Percentiles rank a stretch among this genome's conserved stretches.
Conservation (phyloP, 2,329 filamentous ascomycete species). For the Fusarium verticillioides region DNA sequence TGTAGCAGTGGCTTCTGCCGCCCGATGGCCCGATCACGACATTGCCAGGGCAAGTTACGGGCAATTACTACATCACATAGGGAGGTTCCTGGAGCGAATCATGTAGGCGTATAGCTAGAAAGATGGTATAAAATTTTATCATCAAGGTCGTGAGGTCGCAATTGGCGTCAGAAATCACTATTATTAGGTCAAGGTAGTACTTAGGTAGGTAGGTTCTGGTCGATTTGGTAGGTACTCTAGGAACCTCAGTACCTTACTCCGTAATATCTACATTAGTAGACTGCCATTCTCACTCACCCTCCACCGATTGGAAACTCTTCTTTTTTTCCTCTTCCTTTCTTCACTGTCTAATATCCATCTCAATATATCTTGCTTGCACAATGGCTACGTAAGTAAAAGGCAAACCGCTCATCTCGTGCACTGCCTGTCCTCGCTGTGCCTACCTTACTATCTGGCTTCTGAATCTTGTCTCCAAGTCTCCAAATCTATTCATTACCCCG, state of each 20-base stretch:
- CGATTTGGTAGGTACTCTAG: background rate
- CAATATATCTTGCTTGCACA: constrained; percentile 25
- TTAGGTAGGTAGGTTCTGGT: background rate
- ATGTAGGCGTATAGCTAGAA: background rate
- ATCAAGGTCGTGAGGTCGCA: constrained; percentile 6
- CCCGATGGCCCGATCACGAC: constrained; percentile 40
- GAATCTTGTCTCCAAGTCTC: constrained; percentile 4
- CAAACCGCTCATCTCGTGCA: background rate
- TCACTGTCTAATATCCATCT: background rate
- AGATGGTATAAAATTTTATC: constrained; percentile 15
- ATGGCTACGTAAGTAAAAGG: constrained; percentile 50
- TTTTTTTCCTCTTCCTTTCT: background rate
- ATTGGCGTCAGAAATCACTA: constrained; percentile 6
- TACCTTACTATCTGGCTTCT: constrained; percentile 4
- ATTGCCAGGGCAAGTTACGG: constrained; percentile 25
- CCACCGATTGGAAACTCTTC: background rate
- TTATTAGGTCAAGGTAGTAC: background rate
- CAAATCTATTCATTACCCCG: constrained; percentile 30
- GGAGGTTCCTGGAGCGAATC: constrained; percentile 1
- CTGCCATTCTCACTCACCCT: background rate
- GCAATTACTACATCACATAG: background rate
- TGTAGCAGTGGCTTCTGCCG: constrained; percentile 26
- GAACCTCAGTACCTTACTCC: background rate
- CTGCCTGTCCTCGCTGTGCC: background rate
- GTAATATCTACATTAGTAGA: background rate